Percentiles rank a stretch among this genome's conserved stretches.
These are phyloP conservation scores for Chaetomiaceae sp. DNA, from an alignment of 2,329 filamentous ascomycete species.

Conservation along the genomic window DNA sequence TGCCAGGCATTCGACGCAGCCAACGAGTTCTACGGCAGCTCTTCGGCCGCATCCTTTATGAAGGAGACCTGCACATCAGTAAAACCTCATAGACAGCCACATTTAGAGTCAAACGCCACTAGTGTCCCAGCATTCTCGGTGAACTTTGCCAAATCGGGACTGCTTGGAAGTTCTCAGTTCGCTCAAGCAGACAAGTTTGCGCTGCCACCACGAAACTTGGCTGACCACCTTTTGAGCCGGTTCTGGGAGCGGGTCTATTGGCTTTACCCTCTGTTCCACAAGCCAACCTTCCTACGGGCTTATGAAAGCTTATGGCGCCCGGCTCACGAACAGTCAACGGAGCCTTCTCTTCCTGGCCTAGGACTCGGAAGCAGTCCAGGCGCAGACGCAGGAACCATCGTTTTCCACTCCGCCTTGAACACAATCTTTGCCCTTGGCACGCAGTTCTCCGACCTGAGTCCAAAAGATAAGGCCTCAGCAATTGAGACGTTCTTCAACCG, in stretches of 20 bases:
- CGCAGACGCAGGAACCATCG: conserved; percentile 32
- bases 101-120: neutral
- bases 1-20: conserved; percentile 23
- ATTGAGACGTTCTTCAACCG: conserved; percentile 35
- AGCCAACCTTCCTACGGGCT: conserved; percentile 37
- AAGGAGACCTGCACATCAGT: conserved; percentile 35
- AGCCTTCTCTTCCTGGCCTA: conserved; percentile 23
- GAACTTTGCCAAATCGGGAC: neutral
- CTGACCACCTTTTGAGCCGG: conserved; percentile 38
- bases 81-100: conserved; percentile 8
- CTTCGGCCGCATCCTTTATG: conserved; percentile 38
- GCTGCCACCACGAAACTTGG: conserved; percentile 38
- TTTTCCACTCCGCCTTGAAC: conserved; percentile 42
- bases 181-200: conserved; percentile 29
- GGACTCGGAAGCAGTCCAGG: conserved; percentile 35
- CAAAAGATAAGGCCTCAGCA: conserved; percentile 27
- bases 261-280: conserved; percentile 43
- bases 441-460: conserved; percentile 32
- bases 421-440: conserved; percentile 40
- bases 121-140: neutral
- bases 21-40: conserved; percentile 37
- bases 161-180: conserved; percentile 15
- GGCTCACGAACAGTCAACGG: conserved; percentile 8
- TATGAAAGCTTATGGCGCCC: conserved; percentile 38
- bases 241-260: conserved; percentile 39